phyloP scores from a whole-genome alignment of 1,284 basidiomycete species.

The Trametes sp. region DNA sequence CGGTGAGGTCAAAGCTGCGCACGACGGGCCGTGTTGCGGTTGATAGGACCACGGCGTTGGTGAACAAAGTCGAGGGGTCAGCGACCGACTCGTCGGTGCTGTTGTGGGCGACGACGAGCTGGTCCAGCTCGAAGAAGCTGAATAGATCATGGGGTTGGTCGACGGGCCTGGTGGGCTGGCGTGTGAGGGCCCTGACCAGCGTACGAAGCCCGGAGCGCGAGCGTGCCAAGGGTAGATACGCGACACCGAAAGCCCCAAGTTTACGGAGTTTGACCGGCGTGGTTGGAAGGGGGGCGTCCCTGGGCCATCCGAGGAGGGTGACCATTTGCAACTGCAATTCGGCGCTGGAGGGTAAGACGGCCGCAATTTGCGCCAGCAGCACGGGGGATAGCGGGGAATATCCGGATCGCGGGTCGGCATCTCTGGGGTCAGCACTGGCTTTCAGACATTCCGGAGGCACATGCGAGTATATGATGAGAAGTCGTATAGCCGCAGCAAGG shows the following conservation, averaged over 20 bases:
- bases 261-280: neutral
- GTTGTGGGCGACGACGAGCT: neutral
- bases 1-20: neutral
- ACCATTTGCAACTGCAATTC: neutral
- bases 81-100: neutral
- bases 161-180: no score
- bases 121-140: neutral
- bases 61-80: neutral
- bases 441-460: neutral
- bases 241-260: neutral
- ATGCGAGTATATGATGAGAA: neutral
- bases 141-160: no score
- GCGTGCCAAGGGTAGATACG: no score
- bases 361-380: neutral
- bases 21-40: neutral
- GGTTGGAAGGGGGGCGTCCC: neutral
- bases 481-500: neutral
- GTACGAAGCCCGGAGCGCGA: no score
- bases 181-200: no score
- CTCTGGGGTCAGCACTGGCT: neutral
- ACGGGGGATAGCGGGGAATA: neutral
- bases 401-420: neutral
- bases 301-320: neutral
- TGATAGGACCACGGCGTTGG: neutral
- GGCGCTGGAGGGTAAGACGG: neutral